Evolutionary conservation across 345 rosid species (phyloP), one percentile per base, ranked within the genome.

Genomic region (Sonneratia caseolaris): DNA sequence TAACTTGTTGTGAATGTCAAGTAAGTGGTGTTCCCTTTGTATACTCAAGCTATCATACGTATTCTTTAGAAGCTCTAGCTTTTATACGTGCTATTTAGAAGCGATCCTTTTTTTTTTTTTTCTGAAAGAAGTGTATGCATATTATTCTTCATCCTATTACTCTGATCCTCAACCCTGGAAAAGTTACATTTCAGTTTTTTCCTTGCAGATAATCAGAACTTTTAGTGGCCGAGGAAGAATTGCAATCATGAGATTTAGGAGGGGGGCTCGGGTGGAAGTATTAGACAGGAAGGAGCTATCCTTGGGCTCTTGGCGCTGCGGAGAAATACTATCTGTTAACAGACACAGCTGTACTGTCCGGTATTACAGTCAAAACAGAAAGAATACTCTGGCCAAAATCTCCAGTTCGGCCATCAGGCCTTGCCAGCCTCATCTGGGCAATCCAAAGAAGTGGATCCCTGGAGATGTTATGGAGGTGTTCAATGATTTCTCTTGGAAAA

Each of bases 381-480:
- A 76, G 49, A 55, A 45, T 27, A 56, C 70, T 43, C 22, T 77
- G 40, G 84, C 70, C 77, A 87, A 86, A 75, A 84, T 86, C 1
- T 78, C 88, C 0, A 81, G 82, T 84, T 84, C 80, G 83, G 81
- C 73, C 48, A 81, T 91, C 73, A 84, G 95, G 81, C 97, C 97
- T 68, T 77, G 80, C 72, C 86, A 89, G 56, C 95, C 79, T 38
- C 65, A 64, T 37, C 65, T 62, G 37, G 80, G 73, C 38, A 81
- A 77, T 66, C 70, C 74, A 6, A 82, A 79, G 59, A 76, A 76
- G 73, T 89, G 90, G 93, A 66, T 70, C 75, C 83, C 85, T 57
- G 94, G 94, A 72, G 92, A 92, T 81, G 85, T 90, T 43, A 82
- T 92, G 3, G 97, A 92, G 86, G 91, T 90, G 69, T 83, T 81